Conservation (phyloP, 768 basidiomycete species). For the Leccinum variicolor region DNA sequence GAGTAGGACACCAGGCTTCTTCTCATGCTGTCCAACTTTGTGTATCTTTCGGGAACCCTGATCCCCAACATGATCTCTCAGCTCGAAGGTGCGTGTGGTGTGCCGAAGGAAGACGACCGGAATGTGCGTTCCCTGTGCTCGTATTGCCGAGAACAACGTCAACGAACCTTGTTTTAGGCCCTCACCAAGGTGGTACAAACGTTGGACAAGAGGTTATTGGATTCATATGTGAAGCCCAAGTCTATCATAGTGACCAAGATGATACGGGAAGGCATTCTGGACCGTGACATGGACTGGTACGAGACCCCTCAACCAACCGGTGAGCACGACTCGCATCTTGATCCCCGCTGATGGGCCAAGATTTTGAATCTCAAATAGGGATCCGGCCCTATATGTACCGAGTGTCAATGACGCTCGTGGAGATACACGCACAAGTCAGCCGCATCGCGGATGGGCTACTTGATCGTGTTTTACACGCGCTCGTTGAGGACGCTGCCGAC, state of each 20-base stretch:
- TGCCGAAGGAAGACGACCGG: constrained; percentile 68
- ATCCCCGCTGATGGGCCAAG: not conserved
- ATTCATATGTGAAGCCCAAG: constrained; percentile 83
- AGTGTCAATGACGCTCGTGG: constrained; percentile 82
- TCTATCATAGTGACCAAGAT: constrained; percentile 62
- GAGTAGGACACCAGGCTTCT: constrained; percentile 82
- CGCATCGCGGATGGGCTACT: constrained; percentile 75
- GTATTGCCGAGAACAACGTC: not conserved
- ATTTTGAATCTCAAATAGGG: constrained; percentile 46
- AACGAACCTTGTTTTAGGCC: constrained; percentile 39
- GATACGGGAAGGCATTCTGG: constrained; percentile 76
- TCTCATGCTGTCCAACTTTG: constrained; percentile 87
- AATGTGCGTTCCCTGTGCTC: constrained; percentile 41
- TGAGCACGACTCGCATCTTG: constrained; percentile 28
- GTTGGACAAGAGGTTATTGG: constrained; percentile 86
- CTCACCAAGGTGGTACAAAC: constrained; percentile 75
- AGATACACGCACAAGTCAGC: constrained; percentile 88
- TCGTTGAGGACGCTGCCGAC: constrained; percentile 79
- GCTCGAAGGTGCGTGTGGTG: constrained; percentile 72
- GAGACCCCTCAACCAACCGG: constrained; percentile 91
- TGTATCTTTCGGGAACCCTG: constrained; percentile 61
- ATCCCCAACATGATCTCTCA: constrained; percentile 80
- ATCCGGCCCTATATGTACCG: constrained; percentile 95
- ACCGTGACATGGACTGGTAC: constrained; percentile 87
- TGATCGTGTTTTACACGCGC: constrained; percentile 73